Evolutionary conservation across 345 rosid species (phyloP), one percentile per base, ranked within the genome.

Genomic region (Crucihimalaya himalaica): DNA sequence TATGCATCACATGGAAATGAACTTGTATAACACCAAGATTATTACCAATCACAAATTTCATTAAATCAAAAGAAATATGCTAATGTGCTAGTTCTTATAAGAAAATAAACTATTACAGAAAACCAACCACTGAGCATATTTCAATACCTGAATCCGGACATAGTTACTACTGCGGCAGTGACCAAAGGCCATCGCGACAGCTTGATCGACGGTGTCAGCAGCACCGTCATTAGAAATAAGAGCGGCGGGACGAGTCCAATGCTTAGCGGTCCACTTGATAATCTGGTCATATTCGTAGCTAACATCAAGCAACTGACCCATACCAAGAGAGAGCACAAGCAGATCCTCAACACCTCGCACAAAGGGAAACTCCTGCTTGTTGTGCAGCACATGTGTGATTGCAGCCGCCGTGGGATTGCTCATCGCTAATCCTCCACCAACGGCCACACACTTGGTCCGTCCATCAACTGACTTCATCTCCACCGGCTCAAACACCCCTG

Each of bases 331-430:
- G 43, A 94, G 74, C 21, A 94, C 97, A 73, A 94, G 68, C 78
- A 94, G 82, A 84, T 94, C 98, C 84, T 91, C 98, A 21, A 89
- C 95, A 1, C 98, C 98, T 63, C 96, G 82, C 66, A 94, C 98
- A 68, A 91, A 91, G 14, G 98, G 98, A 25, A 94, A 94, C 81
- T 94, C 98, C 70, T 91, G 96, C 85, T 94, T 94, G 78, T 94
- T 94, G 45, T 94, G 98, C 63, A 94, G 77, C 69, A 94, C 98
- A 80, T 94, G 98, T 58, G 98, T 94, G 32, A 94, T 91, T 11
- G 98, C 97, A 13, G 98, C 98, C 2, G 96, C 86, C 2, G 98
- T 78, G 8, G 97, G 98, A 72, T 94, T 94, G 63, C 81, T 88
- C 97, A 87, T 91, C 0, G 92, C 90, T 25, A 92, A 69, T 2